Evolutionary conservation across 768 basidiomycete species (phyloP).

Genomic region (Cyathus striatus): DNA sequence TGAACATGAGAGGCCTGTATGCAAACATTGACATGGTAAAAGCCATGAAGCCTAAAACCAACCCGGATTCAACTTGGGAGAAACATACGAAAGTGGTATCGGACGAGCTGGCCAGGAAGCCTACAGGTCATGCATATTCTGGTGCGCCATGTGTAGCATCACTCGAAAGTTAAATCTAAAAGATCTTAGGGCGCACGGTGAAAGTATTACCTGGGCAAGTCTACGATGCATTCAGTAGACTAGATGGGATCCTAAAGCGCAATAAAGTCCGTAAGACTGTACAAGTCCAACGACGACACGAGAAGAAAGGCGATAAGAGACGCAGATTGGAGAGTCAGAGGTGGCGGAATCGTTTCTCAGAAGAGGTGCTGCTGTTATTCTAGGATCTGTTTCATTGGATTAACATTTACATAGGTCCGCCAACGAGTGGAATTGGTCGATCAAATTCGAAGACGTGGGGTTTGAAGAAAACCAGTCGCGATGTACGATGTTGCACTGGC

Average conservation of each 20-base stretch:
- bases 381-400: slow-evolving; percentile 6
- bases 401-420: slow-evolving; percentile 53
- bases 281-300: slow-evolving; percentile 55
- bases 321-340: slow-evolving; percentile 69
- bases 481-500: too few species aligned
- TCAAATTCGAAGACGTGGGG: slow-evolving; percentile 73
- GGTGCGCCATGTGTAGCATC: too few species aligned
- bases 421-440: slow-evolving; percentile 78
- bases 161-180: too few species aligned
- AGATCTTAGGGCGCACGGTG: too few species aligned
- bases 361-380: slow-evolving; percentile 50
- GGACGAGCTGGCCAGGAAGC: too few species aligned
- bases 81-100: too few species aligned
- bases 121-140: slow-evolving; percentile 49
- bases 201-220: slow-evolving; percentile 38
- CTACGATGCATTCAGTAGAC: slow-evolving; percentile 37
- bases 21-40: too few species aligned
- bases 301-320: slow-evolving; percentile 79
- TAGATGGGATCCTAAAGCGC: slow-evolving; percentile 44
- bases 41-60: too few species aligned
- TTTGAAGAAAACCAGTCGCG: slow-evolving; percentile 26
- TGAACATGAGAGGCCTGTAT: too few species aligned
- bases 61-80: too few species aligned
- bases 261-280: slow-evolving; percentile 55
- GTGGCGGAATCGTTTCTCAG: slow-evolving; percentile 76